Percentiles rank a stretch among this genome's conserved stretches.
Evolutionary conservation across 441 rosid species (phyloP).

Genomic region (Erysimum pusillum): DNA sequence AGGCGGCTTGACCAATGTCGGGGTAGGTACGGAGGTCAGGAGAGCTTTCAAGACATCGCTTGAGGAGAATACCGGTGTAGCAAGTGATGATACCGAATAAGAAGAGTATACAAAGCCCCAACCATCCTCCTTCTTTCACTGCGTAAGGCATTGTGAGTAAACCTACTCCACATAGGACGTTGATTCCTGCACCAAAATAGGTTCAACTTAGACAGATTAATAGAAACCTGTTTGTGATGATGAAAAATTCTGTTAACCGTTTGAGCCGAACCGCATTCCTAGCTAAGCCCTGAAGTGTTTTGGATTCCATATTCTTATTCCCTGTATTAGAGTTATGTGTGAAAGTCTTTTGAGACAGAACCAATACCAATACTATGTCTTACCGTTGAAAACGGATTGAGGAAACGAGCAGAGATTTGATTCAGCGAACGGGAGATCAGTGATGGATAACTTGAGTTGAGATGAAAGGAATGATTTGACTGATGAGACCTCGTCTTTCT

Average conservation of each 20-base stretch:
- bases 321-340: background rate
- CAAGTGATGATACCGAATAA: slow-evolving; percentile 62
- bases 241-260: background rate
- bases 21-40: slow-evolving; percentile 73
- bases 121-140: slow-evolving; percentile 81
- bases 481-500: slow-evolving; percentile 55
- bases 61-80: slow-evolving; percentile 71
- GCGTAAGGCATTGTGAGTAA: slow-evolving; percentile 81
- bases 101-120: slow-evolving; percentile 64
- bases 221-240: background rate
- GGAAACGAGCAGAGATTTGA: slow-evolving; percentile 55
- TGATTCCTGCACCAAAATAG: slow-evolving; percentile 59
- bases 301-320: background rate
- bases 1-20: slow-evolving; percentile 91
- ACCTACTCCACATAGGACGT: slow-evolving; percentile 79
- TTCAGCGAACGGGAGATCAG: slow-evolving; percentile 35
- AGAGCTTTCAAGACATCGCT: slow-evolving; percentile 75
- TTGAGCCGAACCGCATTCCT: background rate
- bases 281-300: background rate
- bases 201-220: slow-evolving; percentile 17
- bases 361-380: background rate
- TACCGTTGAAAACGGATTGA: slow-evolving; percentile 85
- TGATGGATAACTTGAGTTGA: slow-evolving; percentile 45
- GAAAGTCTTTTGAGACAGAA: slow-evolving; percentile 15
- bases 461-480: slow-evolving; percentile 42